Percentiles rank a stretch among this genome's conserved stretches.
phyloP scores from a whole-genome alignment of 2,329 filamentous ascomycete species.

The Hypoxylon sp. region DNA sequence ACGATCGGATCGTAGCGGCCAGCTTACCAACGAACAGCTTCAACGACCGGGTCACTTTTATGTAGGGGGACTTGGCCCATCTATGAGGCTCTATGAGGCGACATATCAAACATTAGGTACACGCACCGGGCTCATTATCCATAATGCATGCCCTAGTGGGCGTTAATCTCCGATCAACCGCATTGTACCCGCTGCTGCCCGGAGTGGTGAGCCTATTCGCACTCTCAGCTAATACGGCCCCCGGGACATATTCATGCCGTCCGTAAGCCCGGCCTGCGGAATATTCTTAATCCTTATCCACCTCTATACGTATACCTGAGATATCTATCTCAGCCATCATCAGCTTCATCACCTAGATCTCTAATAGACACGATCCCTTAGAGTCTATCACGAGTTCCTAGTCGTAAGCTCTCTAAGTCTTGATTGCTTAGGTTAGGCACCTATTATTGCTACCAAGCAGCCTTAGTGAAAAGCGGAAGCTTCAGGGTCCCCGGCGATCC shows the following conservation, averaged over 20 bases:
- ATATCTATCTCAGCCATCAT: no score
- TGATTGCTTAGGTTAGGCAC: constrained; percentile 48
- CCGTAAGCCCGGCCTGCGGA: constrained; percentile 56
- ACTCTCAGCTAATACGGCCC: constrained; percentile 30
- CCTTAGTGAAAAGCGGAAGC: not conserved
- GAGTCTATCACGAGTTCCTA: constrained; percentile 56
- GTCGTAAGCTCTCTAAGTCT: constrained; percentile 58
- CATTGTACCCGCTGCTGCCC: constrained; percentile 46
- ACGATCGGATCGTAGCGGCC: constrained; percentile 20
- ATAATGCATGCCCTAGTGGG: constrained; percentile 50
- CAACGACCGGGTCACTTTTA: constrained; percentile 45
- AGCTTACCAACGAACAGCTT: constrained; percentile 16
- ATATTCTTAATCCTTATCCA: constrained; percentile 27
- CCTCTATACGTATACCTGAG: no score
- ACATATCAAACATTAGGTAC: constrained; percentile 37
- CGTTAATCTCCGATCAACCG: constrained; percentile 45
- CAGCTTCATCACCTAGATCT: no score
- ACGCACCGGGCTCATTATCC: constrained; percentile 44
- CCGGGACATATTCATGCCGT: constrained; percentile 20
- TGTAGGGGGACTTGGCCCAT: constrained; percentile 40
- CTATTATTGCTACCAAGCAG: no score
- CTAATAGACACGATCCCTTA: no score
- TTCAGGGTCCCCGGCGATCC: not conserved
- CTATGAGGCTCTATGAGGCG: constrained; percentile 41
- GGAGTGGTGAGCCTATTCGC: constrained; percentile 44